Conservation (phyloP, 305 asterid species). For the Fraxinus ornus region DNA sequence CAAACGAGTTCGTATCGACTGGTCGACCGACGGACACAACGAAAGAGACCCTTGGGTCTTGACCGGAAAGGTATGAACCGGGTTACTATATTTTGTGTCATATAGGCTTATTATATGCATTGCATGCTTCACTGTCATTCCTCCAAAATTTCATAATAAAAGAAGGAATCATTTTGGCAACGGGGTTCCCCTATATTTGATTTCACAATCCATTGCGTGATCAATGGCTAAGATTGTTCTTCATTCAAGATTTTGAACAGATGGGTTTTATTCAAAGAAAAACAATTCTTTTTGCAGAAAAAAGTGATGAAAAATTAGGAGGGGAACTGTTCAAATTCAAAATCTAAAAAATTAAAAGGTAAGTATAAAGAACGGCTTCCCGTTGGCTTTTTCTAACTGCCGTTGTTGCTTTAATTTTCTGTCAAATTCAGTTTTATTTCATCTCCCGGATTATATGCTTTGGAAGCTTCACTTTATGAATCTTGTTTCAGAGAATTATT, state of each 20-base stretch:
- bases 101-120: constrained; percentile 8
- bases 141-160: constrained; percentile 3
- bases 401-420: constrained; percentile 5
- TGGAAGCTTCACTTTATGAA: constrained; percentile 23
- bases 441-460: constrained; percentile 18
- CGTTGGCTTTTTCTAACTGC: constrained; percentile 28
- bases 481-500: constrained; percentile 27
- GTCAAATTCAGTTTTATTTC: constrained; percentile 16
- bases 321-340: constrained; percentile 66
- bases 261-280: constrained; percentile 2
- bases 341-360: constrained; percentile 43
- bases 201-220: neutral
- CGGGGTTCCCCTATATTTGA: neutral
- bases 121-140: constrained; percentile 11
- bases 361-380: constrained; percentile 29
- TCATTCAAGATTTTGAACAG: constrained; percentile 29
- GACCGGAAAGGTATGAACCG: neutral
- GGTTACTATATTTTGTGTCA: neutral
- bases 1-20: neutral
- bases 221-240: constrained; percentile 11
- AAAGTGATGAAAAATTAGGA: constrained; percentile 24
- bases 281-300: constrained; percentile 27
- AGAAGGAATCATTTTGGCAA: neutral
- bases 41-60: neutral
- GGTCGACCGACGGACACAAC: neutral